These are phyloP conservation scores for Fusarium illudens DNA, from an alignment of 2,329 filamentous ascomycete species.

Conservation along the genomic window DNA sequence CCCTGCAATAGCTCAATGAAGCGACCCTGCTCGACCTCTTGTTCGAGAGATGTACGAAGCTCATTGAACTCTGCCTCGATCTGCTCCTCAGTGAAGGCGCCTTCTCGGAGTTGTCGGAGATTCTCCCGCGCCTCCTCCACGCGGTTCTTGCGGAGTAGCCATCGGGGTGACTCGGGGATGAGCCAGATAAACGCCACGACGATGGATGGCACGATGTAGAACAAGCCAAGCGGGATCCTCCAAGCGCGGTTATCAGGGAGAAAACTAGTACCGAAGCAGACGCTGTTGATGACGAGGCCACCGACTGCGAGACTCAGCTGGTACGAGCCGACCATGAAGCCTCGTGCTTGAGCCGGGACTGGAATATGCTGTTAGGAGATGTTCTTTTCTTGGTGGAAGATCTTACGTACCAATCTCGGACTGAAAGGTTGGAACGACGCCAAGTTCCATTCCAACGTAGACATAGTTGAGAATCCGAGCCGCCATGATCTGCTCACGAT, in stretches of 20 bases:
- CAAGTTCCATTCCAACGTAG: slow-evolving; percentile 39
- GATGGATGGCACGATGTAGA: slow-evolving; percentile 33
- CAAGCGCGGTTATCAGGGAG: slow-evolving; percentile 33
- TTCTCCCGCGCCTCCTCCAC: slow-evolving; percentile 23
- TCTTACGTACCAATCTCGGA: slow-evolving; percentile 42
- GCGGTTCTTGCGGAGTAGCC: slow-evolving; percentile 34
- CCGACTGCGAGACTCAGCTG: slow-evolving; percentile 44
- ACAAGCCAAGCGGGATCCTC: slow-evolving; percentile 35
- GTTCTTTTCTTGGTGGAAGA: accelerated
- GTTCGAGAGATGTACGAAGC: slow-evolving; percentile 14
- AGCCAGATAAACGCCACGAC: slow-evolving; percentile 27
- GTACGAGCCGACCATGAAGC: slow-evolving; percentile 48
- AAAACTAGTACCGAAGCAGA: slow-evolving; percentile 34
- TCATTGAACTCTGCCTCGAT: slow-evolving; percentile 29
- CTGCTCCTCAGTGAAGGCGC: slow-evolving; percentile 25
- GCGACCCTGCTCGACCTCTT: slow-evolving; percentile 27
- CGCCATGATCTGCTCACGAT: slow-evolving; percentile 33
- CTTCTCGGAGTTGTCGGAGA: slow-evolving; percentile 17
- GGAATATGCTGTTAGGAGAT: not conserved
- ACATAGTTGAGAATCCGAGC: slow-evolving; percentile 38
- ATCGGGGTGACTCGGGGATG: slow-evolving; percentile 40
- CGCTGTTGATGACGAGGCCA: slow-evolving; percentile 38
- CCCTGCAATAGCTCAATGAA: slow-evolving; percentile 23
- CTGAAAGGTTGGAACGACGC: slow-evolving; percentile 46
- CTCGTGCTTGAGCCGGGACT: slow-evolving; percentile 44